These are phyloP conservation scores for Globisporangium rhizosaccharum DNA, from an alignment of 352 stramenopile genomes.

Conservation along the genomic window DNA sequence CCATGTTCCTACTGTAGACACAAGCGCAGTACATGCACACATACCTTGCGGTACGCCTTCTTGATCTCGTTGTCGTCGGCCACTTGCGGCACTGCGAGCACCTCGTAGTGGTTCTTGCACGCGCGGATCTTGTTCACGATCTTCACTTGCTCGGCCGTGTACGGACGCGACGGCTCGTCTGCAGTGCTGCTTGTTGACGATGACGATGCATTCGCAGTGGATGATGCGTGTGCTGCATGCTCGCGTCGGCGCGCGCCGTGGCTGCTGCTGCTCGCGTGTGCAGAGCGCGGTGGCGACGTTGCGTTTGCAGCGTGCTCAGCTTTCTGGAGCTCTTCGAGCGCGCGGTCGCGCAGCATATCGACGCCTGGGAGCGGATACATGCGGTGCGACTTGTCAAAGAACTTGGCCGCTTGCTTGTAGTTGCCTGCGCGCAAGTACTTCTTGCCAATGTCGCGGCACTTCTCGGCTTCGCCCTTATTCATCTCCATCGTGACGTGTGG, in stretches of 20 bases:
- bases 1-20: background rate
- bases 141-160: constrained; percentile 74
- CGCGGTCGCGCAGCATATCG: constrained; percentile 72
- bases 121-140: constrained; percentile 86
- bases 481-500: constrained; percentile 79
- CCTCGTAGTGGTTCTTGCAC: constrained; percentile 88
- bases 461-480: constrained; percentile 91
- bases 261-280: background rate
- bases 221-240: constrained; percentile 1
- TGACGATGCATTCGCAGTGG: background rate
- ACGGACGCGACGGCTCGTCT: constrained; percentile 47
- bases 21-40: background rate
- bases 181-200: constrained; percentile 13
- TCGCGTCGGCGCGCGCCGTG: background rate
- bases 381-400: constrained; percentile 89
- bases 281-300: constrained; percentile 20
- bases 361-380: constrained; percentile 86
- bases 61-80: constrained; percentile 87
- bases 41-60: constrained; percentile 89
- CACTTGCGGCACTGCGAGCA: constrained; percentile 65
- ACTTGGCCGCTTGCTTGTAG: constrained; percentile 87
- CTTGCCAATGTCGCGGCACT: constrained; percentile 89
- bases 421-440: constrained; percentile 81
- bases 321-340: constrained; percentile 45
- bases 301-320: constrained; percentile 2